Conservation (phyloP, 768 basidiomycete genomes). For the Suillus clintonianus region DNA sequence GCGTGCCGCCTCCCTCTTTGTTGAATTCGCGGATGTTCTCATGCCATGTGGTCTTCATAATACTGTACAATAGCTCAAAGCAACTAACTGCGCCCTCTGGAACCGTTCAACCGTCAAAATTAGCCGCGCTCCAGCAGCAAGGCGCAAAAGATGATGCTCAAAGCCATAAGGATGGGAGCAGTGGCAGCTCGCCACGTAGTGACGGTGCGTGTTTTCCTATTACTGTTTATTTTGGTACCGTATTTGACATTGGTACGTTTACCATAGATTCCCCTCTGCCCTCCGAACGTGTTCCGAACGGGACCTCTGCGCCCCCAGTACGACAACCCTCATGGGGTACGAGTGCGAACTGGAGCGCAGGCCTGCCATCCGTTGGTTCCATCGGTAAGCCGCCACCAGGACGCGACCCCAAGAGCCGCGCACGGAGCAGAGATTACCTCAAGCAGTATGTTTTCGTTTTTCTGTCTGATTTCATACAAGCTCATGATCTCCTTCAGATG, state of each 20-base stretch:
- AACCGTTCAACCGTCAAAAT: constrained; percentile 65
- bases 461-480: constrained; percentile 11
- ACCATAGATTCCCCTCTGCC: constrained; percentile 68
- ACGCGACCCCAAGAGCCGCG: constrained; percentile 94
- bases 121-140: constrained; percentile 55
- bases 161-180: constrained; percentile 78
- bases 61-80: constrained; percentile 60
- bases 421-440: constrained; percentile 92
- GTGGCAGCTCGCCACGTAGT: constrained; percentile 81
- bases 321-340: constrained; percentile 60
- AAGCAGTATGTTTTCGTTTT: constrained; percentile 72
- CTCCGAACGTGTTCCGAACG: constrained; percentile 71
- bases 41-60: constrained; percentile 36
- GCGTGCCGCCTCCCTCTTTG: constrained; percentile 8
- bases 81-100: constrained; percentile 63
- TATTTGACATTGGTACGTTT: neutral
- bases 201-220: constrained; percentile 55
- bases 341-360: constrained; percentile 38
- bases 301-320: constrained; percentile 46
- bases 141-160: constrained; percentile 71
- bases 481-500: constrained; percentile 54
- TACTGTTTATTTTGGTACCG: constrained; percentile 13
- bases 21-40: constrained; percentile 10
- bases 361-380: constrained; percentile 42
- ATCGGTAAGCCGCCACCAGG: constrained; percentile 75